Evolutionary conservation across 352 stramenopile species (phyloP).

Genomic region (Phytophthora kernoviae): DNA sequence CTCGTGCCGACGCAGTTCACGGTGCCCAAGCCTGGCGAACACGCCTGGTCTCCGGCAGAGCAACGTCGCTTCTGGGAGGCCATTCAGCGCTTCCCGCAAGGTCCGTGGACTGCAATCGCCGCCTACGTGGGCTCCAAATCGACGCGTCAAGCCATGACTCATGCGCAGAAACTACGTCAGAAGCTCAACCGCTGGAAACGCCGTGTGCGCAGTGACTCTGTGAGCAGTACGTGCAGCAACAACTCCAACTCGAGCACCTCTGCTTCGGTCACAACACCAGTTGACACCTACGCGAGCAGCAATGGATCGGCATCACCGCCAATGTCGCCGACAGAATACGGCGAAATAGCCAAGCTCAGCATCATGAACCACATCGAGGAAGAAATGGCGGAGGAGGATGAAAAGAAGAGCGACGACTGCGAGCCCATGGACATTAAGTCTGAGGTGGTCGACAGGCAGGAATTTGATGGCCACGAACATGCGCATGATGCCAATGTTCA

Average conservation of each 20-base stretch:
- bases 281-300: constrained; percentile 4
- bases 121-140: constrained; percentile 66
- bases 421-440: constrained; percentile 28
- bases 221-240: constrained; percentile 8
- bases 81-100: constrained; percentile 62
- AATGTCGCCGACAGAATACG: constrained; percentile 32
- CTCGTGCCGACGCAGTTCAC: constrained; percentile 64
- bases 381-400: constrained; percentile 26
- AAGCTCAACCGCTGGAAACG: constrained; percentile 67
- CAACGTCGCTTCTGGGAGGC: constrained; percentile 63
- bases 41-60: constrained; percentile 53
- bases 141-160: constrained; percentile 70
- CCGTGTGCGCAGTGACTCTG: constrained; percentile 44
- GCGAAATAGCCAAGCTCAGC: constrained; percentile 30
- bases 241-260: constrained; percentile 32
- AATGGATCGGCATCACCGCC: constrained; percentile 27
- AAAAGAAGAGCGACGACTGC: constrained; percentile 21
- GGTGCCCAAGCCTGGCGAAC: constrained; percentile 53
- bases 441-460: constrained; percentile 12
- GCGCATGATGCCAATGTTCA: constrained; percentile 27
- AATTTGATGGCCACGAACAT: constrained; percentile 16
- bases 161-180: constrained; percentile 71
- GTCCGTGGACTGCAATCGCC: constrained; percentile 65
- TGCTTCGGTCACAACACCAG: constrained; percentile 18
- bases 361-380: constrained; percentile 34